Base-by-base conservation (phyloP, 306 rosid genomes). In the Medicago ruthenica region DNA sequence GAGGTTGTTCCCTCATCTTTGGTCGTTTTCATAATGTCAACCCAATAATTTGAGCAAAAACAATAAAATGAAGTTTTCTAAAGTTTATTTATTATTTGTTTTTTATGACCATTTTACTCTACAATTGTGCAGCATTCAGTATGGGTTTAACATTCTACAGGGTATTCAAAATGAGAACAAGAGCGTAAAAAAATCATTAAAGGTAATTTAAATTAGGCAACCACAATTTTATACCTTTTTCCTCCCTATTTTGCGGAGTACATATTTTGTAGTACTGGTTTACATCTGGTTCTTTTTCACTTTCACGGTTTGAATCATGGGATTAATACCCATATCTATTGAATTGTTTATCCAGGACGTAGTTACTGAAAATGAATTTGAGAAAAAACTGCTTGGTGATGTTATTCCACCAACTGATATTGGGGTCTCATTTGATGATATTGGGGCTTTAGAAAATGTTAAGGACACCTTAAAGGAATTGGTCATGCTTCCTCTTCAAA, bases 401-500 rank as follows among this genome's bases (percentile, higher is more conserved):
- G 98, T 95, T 82, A 95, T 95, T 84, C 98, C 98, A 10, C 97
- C 98, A 0, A 85, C 82, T 18, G 99, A 95, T 79, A 90, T 95
- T 77, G 97, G 99, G 64, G 97, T 95, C 76, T 87, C 93, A 77
- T 95, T 95, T 80, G 96, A 95, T 80, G 95, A 95, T 73, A 92
- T 95, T 54, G 99, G 99, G 73, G 99, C 99, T 41, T 85, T 95
- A 80, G 99, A 95, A 87, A 95, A 84, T 74, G 99, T 95, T 24
- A 95, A 95, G 92, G 99, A 92, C 81, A 92, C 99, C 41, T 81
- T 95, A 84, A 92, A 95, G 87, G 99, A 95, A 73, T 84, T 95
- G 88, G 99, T 95, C 70, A 95, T 95, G 99, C 97, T 95, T 80
- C 99, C 99, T 31, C 97, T 95, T 81, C 96, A 89, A 73, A 87